phyloP scores from a whole-genome alignment of 257 asterid genomes.

The Petunia axillaris region DNA sequence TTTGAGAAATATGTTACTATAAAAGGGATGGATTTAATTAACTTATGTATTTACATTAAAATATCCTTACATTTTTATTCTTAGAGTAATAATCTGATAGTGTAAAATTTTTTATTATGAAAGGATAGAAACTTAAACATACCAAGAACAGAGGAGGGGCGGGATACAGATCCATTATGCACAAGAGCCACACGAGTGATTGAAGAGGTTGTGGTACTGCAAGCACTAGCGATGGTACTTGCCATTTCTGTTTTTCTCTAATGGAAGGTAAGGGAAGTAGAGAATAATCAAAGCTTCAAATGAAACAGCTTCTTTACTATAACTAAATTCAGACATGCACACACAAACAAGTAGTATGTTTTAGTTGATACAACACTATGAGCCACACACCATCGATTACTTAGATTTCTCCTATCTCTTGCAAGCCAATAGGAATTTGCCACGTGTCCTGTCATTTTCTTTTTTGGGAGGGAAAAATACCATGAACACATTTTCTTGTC shows the following conservation, averaged over 20 bases:
- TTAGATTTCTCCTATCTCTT: conserved; percentile 22
- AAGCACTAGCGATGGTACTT: conserved; percentile 53
- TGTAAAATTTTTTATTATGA: too few relatives aligned
- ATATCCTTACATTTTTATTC: too few relatives aligned
- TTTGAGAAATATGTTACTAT: background rate
- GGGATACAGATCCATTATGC: conserved; percentile 46
- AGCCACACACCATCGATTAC: conserved; percentile 12
- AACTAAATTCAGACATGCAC: background rate
- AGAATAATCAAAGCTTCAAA: background rate
- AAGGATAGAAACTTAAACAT: background rate
- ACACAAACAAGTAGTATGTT: background rate
- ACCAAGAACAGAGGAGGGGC: conserved; percentile 51
- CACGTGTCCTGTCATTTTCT: background rate
- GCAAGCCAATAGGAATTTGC: background rate
- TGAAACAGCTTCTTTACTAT: background rate
- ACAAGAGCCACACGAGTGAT: conserved; percentile 56
- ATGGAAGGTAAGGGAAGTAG: background rate
- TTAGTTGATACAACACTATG: background rate
- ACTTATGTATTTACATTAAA: too few relatives aligned
- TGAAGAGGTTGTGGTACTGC: conserved; percentile 49
- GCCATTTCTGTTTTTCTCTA: conserved; percentile 48
- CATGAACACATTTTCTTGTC: background rate
- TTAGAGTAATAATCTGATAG: too few relatives aligned
- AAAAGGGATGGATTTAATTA: background rate
- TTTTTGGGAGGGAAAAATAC: too few relatives aligned